Conservation (phyloP, 306 rosid species). For the Morella rubra region DNA sequence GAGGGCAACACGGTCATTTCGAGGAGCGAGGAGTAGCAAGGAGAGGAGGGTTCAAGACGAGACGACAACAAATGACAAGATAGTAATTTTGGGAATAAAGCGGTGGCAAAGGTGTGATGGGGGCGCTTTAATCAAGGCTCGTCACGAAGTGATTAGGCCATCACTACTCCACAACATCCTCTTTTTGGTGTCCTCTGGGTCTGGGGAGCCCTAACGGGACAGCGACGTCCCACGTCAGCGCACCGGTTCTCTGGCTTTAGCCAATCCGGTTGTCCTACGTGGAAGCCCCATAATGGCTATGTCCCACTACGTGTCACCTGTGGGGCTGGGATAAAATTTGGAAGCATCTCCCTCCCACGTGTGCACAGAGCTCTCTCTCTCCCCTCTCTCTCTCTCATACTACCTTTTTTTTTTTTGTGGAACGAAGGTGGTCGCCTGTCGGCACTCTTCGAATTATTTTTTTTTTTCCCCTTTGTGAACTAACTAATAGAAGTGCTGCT, state of each 20-base stretch:
- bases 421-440: constrained; percentile 29
- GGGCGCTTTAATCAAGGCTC: constrained; percentile 55
- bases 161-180: constrained; percentile 47
- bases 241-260: constrained; percentile 33
- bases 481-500: neutral
- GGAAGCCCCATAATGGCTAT: constrained; percentile 2
- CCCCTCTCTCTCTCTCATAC: neutral
- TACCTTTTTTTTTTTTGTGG: too few relatives aligned
- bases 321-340: constrained; percentile 8
- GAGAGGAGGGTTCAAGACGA: neutral
- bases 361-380: constrained; percentile 29
- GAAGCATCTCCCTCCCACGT: constrained; percentile 39
- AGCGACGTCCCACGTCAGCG: constrained; percentile 61
- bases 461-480: neutral
- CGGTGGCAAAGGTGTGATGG: constrained; percentile 15
- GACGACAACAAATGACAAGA: constrained; percentile 22
- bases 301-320: constrained; percentile 18
- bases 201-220: constrained; percentile 32
- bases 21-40: neutral
- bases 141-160: constrained; percentile 62
- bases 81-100: constrained; percentile 24
- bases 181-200: constrained; percentile 36
- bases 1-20: constrained; percentile 21
- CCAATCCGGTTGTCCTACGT: constrained; percentile 35
- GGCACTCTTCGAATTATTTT: neutral